Percentiles rank a stretch among this genome's conserved stretches.
phyloP scores from a whole-genome alignment of 1,139 yeast species.

The Petasospora rhodanensis region DNA sequence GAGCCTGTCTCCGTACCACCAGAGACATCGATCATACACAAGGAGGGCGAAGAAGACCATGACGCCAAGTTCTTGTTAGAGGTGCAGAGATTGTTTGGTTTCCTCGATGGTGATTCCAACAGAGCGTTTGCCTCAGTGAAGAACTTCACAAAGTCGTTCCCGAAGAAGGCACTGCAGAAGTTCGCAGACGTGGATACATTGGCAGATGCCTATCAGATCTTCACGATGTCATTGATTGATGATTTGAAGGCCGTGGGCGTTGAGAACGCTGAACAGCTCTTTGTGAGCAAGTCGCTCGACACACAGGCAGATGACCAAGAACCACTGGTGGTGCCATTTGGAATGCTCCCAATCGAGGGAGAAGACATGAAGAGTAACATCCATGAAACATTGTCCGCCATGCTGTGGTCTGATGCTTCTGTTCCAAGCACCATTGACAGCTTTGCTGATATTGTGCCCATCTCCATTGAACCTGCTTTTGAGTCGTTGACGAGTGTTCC shows the following conservation, averaged over 20 bases:
- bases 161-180: slow-evolving; percentile 18
- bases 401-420: slow-evolving; percentile 30
- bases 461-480: slow-evolving; percentile 36
- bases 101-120: slow-evolving; percentile 35
- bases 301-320: slow-evolving; percentile 17
- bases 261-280: slow-evolving; percentile 3
- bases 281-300: too few relatives aligned
- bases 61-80: slow-evolving; percentile 31
- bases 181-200: slow-evolving; percentile 18
- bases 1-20: slow-evolving; percentile 23
- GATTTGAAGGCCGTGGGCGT: slow-evolving; percentile 21
- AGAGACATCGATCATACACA: slow-evolving; percentile 7
- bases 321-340: slow-evolving; percentile 15
- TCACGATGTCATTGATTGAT: slow-evolving; percentile 18
- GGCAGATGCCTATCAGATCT: slow-evolving; percentile 26
- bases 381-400: slow-evolving; percentile 29
- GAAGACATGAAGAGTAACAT: slow-evolving; percentile 26
- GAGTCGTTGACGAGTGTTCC: too few relatives aligned
- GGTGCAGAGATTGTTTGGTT: slow-evolving; percentile 40
- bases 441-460: slow-evolving; percentile 36
- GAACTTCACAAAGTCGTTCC: slow-evolving; percentile 30
- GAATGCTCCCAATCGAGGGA: slow-evolving; percentile 30
- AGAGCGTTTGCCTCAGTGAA: slow-evolving; percentile 38
- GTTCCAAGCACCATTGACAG: slow-evolving; percentile 21
- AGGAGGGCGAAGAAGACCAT: slow-evolving; percentile 13